Evolutionary conservation across 2,329 filamentous ascomycete species (phyloP).

Genomic region (Chaetomiaceae sp.): DNA sequence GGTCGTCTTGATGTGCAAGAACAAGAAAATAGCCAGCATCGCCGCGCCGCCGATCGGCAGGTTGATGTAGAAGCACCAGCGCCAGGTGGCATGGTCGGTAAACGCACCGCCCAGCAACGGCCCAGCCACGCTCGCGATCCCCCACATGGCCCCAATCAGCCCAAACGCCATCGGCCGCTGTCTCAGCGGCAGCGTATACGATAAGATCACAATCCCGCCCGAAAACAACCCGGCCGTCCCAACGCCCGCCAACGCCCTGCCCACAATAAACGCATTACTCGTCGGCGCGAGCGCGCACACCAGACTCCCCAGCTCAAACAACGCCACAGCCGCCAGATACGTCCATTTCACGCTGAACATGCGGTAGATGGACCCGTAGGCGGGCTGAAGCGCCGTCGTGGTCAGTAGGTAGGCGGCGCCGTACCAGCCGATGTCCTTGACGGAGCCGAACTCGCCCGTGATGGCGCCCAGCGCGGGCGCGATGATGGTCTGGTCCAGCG

Average conservation of each 20-base stretch:
- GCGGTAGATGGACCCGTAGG: conserved; percentile 46
- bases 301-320: conserved; percentile 32
- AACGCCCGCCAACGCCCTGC: conserved; percentile 46
- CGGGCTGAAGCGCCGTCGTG: conserved; percentile 43
- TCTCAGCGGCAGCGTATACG: conserved; percentile 44
- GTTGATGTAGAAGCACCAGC: conserved; percentile 47
- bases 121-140: conserved; percentile 43
- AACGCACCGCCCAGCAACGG: conserved; percentile 47
- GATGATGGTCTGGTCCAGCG: conserved; percentile 47
- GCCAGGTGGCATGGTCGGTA: conserved; percentile 44
- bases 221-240: conserved; percentile 47
- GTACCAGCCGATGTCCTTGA: conserved; percentile 49
- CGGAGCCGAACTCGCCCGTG: conserved; percentile 38
- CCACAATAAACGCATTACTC: conserved; percentile 45
- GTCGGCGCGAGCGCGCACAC: conserved; percentile 39
- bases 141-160: conserved; percentile 50
- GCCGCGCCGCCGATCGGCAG: conserved; percentile 24
- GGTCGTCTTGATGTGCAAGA: conserved; percentile 25
- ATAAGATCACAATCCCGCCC: conserved; percentile 43
- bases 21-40: conserved; percentile 23
- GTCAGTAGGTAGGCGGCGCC: conserved; percentile 44
- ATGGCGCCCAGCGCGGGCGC: conserved; percentile 48
- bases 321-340: conserved; percentile 34
- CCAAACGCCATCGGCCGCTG: conserved; percentile 50
- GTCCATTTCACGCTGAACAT: conserved; percentile 43